A percentile compares a stretch with the other conserved stretches of the same genome.
These are phyloP conservation scores for Myriangium duriaei DNA, from an alignment of 2,329 filamentous ascomycete genomes.

Conservation along the genomic window DNA sequence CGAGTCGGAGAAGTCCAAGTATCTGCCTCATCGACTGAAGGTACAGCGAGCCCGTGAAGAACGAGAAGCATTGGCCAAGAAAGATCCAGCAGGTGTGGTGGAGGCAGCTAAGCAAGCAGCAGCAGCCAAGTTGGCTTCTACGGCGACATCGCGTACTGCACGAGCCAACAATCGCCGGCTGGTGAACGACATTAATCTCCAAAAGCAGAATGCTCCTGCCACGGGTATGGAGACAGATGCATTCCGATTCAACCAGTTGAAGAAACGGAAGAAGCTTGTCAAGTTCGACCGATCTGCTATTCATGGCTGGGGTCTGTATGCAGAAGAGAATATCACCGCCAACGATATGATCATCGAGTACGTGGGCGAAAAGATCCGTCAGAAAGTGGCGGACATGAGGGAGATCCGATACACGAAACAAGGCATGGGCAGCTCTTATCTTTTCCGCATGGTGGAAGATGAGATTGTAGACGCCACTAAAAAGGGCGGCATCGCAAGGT, in stretches of 20 bases:
- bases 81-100: constrained; percentile 49
- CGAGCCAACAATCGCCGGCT: constrained; percentile 92
- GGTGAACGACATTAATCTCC: constrained; percentile 87
- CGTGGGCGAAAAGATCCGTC: constrained; percentile 91
- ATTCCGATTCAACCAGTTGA: constrained; percentile 94
- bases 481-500: constrained; percentile 92
- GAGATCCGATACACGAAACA: constrained; percentile 89
- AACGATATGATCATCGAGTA: constrained; percentile 99
- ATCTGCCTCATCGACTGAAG: constrained; percentile 93
- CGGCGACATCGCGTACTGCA: constrained; percentile 83
- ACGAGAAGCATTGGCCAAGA: constrained; percentile 63
- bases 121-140: constrained; percentile 68
- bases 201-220: constrained; percentile 62
- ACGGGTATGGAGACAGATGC: constrained; percentile 67
- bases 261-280: constrained; percentile 98
- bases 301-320: constrained; percentile 97
- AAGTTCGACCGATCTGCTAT: constrained; percentile 96
- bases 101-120: constrained; percentile 54
- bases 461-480: constrained; percentile 97
- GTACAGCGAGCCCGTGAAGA: constrained; percentile 85
- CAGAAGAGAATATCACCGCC: constrained; percentile 90
- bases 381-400: constrained; percentile 93
- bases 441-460: constrained; percentile 96
- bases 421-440: constrained; percentile 91
- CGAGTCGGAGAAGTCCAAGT: constrained; percentile 96